Evolutionary conservation across 345 rosid species (phyloP).

Genomic region (Theobroma cacao): DNA sequence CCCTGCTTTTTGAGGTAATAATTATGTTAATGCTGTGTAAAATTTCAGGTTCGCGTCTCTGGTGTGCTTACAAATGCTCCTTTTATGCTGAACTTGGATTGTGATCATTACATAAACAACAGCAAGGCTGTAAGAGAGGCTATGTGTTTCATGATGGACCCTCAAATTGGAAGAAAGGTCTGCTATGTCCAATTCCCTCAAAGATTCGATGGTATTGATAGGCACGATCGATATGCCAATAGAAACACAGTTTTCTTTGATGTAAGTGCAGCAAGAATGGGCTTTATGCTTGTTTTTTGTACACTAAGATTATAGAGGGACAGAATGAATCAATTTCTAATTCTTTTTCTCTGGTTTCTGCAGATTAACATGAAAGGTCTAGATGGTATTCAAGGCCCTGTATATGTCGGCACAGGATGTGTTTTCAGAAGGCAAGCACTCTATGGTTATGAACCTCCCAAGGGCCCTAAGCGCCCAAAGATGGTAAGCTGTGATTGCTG

Average conservation of each 20-base stretch:
- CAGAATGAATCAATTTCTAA: neutral
- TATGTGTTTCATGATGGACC: constrained; percentile 96
- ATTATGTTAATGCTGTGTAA: constrained; percentile 6
- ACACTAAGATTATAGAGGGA: neutral
- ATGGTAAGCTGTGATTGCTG: constrained; percentile 96
- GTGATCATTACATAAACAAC: constrained; percentile 87
- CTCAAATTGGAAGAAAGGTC: constrained; percentile 73
- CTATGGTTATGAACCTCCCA: constrained; percentile 94
- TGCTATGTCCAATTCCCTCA: constrained; percentile 95
- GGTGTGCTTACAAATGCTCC: constrained; percentile 92
- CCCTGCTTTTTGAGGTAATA: neutral
- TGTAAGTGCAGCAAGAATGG: constrained; percentile 36
- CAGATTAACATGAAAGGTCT: constrained; percentile 85
- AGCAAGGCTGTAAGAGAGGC: constrained; percentile 88
- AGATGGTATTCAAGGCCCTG: constrained; percentile 94
- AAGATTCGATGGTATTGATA: constrained; percentile 89
- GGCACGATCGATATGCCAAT: constrained; percentile 83
- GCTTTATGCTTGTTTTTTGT: neutral
- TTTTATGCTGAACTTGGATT: constrained; percentile 87
- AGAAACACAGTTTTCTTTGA: constrained; percentile 91
- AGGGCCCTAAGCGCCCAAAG: constrained; percentile 88
- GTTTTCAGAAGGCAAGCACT: constrained; percentile 91
- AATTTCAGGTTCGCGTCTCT: constrained; percentile 71
- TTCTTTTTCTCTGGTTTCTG: neutral
- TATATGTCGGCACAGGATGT: constrained; percentile 95